Base-by-base conservation (phyloP, 805 yeast genomes). In the Cyberlindnera mycetangii region DNA sequence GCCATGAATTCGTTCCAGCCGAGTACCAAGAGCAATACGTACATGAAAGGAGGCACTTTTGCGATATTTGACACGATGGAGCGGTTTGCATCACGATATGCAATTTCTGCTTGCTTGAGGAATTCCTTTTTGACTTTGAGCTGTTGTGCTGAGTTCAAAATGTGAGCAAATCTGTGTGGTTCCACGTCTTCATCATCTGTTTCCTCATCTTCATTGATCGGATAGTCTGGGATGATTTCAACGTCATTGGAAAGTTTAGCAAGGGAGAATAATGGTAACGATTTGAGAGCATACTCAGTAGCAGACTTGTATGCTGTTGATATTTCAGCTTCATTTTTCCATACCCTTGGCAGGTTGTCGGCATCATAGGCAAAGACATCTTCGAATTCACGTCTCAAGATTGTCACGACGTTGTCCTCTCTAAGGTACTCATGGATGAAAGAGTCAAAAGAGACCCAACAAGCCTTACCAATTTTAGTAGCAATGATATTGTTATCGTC, bases 1-100 rank as follows among this genome's bases (percentile, higher is more conserved):
- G 93, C 84, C 85, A 89, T 77, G 53, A 93, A 83, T 70, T 93
- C 97, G 64, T 90, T 90, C 97, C 97, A 93, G 9, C 99, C 99
- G 18, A 93, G 70, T 3, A 86, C 80, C 2, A 85, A 63, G 19
- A 93, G 68, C 12, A 92, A 59, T 10, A 79, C 67, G 66, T 88
- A 89, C 45, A 93, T 79, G 70, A 84, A 93, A 52, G 81, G 70
- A 4, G 99, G 99, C 45, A 93, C 84, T 47, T 83, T 81, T 0
- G 96, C 79, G 11, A 81, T 76, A 38, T 84, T 82, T 50, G 82
- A 84, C 37, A 89, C 75, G 42, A 87, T 81, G 3, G 96, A 85
- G 52, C 97, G 78, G 64, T 87, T 90, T 16, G 97, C 89, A 58
- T 90, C 97, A 38, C 92, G 71, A 49, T 80, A 90, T 36, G 83